Conservation (phyloP, 208 protist species). For the Acanthamoeba healyi region DNA sequence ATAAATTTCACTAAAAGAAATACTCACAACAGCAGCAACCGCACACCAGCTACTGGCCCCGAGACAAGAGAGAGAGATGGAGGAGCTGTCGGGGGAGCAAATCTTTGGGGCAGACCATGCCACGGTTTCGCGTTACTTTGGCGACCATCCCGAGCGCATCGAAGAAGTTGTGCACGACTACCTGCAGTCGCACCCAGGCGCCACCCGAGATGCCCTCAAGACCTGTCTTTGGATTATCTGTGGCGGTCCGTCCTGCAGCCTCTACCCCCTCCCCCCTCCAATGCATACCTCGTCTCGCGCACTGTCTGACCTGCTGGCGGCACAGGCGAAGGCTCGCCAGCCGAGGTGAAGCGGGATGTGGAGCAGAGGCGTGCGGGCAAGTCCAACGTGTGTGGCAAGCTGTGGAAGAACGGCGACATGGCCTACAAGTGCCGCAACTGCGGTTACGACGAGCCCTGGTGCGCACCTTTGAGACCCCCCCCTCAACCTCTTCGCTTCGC, state of each 20-base stretch:
- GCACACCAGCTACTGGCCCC: too few relatives aligned
- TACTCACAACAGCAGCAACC: too few relatives aligned
- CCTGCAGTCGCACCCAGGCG: not conserved
- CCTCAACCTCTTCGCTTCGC: too few relatives aligned
- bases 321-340: not conserved
- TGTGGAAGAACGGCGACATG: conserved; percentile 59
- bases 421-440: conserved; percentile 58
- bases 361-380: conserved; percentile 26
- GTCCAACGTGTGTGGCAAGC: conserved; percentile 59
- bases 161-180: not conserved
- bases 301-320: too few relatives aligned
- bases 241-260: too few relatives aligned
- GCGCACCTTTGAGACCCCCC: not conserved
- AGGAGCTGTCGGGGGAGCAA: not conserved
- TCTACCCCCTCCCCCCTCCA: too few relatives aligned
- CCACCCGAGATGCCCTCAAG: not conserved
- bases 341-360: conserved; percentile 12
- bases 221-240: conserved; percentile 34
- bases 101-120: not conserved
- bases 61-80: too few relatives aligned
- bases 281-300: too few relatives aligned
- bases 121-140: not conserved
- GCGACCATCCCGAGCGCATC: not conserved
- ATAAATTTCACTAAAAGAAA: too few relatives aligned
- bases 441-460: conserved; percentile 59